A percentile compares a stretch with the other conserved stretches of the same genome.
Evolutionary conservation across 768 basidiomycete genomes (phyloP).

Genomic region (Psilocybe sp.): DNA sequence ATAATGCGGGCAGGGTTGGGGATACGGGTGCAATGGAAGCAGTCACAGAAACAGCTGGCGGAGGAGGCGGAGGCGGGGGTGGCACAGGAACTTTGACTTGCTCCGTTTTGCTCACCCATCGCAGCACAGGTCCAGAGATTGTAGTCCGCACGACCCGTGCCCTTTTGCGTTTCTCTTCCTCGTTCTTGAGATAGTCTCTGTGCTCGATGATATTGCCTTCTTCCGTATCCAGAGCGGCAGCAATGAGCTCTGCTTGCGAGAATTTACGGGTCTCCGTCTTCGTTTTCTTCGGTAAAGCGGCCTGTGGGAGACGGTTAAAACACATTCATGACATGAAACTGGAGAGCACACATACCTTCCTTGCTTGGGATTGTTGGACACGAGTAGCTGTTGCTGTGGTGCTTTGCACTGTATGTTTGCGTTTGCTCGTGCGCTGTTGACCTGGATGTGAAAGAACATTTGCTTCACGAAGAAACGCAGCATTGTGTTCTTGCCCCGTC

Average conservation of each 20-base stretch:
- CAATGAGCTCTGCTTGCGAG: constrained; percentile 84
- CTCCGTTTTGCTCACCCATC: constrained; percentile 70
- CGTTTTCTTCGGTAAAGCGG: constrained; percentile 59
- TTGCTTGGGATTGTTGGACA: constrained; percentile 61
- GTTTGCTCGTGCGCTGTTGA: constrained; percentile 49
- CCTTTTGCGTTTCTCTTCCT: constrained; percentile 79
- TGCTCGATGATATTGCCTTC: constrained; percentile 82
- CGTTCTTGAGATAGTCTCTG: constrained; percentile 71
- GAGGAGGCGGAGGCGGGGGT: constrained; percentile 24
- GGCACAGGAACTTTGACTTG: constrained; percentile 45
- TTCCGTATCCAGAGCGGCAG: constrained; percentile 80
- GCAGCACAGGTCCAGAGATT: constrained; percentile 63
- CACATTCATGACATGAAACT: neutral
- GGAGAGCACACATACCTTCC: constrained; percentile 40
- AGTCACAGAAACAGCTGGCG: constrained; percentile 1
- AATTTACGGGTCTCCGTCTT: constrained; percentile 49
- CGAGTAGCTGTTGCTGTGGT: constrained; percentile 64
- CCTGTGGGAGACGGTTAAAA: constrained; percentile 30
- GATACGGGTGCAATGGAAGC: constrained; percentile 16
- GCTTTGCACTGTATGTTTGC: constrained; percentile 69
- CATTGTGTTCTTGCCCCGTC: constrained; percentile 36
- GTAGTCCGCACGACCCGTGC: constrained; percentile 59
- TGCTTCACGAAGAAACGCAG: constrained; percentile 25
- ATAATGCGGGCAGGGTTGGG: no score
- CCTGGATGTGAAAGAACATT: neutral